Evolutionary conservation across 1,139 yeast species (phyloP).

Genomic region (Debaryomyces udenii): DNA sequence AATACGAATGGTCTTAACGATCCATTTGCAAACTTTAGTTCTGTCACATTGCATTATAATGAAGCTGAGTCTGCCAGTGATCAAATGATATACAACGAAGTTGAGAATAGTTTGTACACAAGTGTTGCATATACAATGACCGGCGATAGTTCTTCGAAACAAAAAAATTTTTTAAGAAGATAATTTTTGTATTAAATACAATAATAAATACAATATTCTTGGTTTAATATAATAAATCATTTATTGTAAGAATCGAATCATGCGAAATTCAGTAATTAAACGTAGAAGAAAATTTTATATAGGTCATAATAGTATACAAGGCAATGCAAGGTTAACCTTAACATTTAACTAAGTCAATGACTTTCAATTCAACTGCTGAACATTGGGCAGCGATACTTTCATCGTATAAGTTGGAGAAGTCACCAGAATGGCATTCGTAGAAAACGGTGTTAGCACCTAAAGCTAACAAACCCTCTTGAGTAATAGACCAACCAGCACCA

Average conservation of each 20-base stretch:
- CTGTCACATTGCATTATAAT: constrained; percentile 84
- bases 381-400: constrained; percentile 69
- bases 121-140: constrained; percentile 69
- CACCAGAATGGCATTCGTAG: constrained; percentile 81
- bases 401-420: constrained; percentile 82
- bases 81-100: constrained; percentile 47
- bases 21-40: constrained; percentile 86
- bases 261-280: not conserved
- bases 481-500: constrained; percentile 83
- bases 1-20: constrained; percentile 46
- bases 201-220: too few relatives aligned
- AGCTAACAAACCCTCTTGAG: constrained; percentile 67
- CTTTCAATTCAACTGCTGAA: constrained; percentile 60
- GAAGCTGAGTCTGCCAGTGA: constrained; percentile 42
- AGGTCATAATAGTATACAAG: not conserved
- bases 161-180: constrained; percentile 34
- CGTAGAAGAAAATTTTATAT: not conserved
- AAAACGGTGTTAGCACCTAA: constrained; percentile 65
- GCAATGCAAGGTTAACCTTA: constrained; percentile 24
- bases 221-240: too few relatives aligned
- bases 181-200: constrained; percentile 9
- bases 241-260: not conserved
- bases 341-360: constrained; percentile 67
- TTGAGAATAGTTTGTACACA: constrained; percentile 60
- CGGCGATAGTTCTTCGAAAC: constrained; percentile 34